Base-by-base conservation (phyloP, 495 filamentous ascomycete genomes). In the Talaromyces thailandensis region DNA sequence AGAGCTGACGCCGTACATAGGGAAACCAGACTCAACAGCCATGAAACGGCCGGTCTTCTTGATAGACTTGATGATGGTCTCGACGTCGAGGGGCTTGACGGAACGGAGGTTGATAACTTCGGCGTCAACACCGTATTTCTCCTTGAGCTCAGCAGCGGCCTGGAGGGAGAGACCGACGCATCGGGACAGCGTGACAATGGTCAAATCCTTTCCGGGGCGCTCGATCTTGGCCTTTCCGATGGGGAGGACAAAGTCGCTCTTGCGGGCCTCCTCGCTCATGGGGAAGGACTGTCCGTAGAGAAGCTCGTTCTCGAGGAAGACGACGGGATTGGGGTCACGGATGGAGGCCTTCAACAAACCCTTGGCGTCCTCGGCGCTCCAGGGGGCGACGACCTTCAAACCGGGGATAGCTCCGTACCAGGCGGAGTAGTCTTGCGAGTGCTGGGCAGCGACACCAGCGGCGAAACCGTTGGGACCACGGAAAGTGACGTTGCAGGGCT, bases 191-290 rank as follows among this genome's bases (percentile, higher is more conserved):
- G 91, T 88, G 56, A 98, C 93, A 64, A 98, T 90, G 65, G 95
- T 98, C 56, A 98, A 78, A 76, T 98, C 94, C 77, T 91, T 96
- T 78, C 94, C 94, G 57, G 85, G 82, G 63, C 94, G 91, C 82
- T 98, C 94, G 68, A 98, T 88, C 85, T 98, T 98, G 71, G 94
- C 94, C 85, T 98, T 98, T 74, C 94, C 94, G 71, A 98, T 86
- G 58, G 94, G 94, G 58, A 98, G 71, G 65, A 97, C 92, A 71
- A 97, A 98, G 78, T 98, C 95, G 74, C 88, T 87, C 76, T 88
- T 91, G 79, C 96, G 94, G 52, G 91, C 91, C 32, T 90, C 94
- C 75, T 92, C 92, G 71, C 89, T 94, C 92, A 98, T 96, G 63
- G 91, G 92, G 83, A 98, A 98, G 28, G 81, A 74, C 70, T 91